These are phyloP conservation scores for Verticillium nubilum DNA, from an alignment of 2,329 filamentous ascomycete genomes.

Conservation along the genomic window DNA sequence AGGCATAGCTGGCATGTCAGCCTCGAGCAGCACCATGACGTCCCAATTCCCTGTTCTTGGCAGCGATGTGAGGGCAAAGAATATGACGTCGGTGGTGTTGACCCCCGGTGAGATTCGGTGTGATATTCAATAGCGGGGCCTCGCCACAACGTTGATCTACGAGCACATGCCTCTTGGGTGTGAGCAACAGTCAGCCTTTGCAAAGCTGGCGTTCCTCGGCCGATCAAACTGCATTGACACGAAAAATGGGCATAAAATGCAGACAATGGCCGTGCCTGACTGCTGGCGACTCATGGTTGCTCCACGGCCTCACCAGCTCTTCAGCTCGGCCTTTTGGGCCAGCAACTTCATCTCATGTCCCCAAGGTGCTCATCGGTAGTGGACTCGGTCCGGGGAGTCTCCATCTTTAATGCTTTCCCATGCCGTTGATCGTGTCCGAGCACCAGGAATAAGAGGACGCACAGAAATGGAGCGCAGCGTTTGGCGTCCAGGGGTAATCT, in stretches of 20 bases:
- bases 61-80: neutral
- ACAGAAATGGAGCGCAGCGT: neutral
- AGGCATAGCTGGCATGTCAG: neutral
- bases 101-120: neutral
- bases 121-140: neutral
- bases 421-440: neutral
- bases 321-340: no score
- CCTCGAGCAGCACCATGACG: neutral
- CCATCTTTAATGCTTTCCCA: neutral
- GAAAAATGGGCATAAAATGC: no score
- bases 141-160: neutral
- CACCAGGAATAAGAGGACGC: neutral
- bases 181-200: no score
- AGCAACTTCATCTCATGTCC: neutral
- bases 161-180: neutral
- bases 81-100: neutral
- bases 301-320: neutral
- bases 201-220: no score
- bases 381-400: neutral
- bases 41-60: neutral
- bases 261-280: neutral
- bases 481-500: neutral
- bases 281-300: neutral
- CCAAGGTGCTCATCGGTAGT: neutral
- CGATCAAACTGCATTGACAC: neutral